Evolutionary conservation across 805 yeast genomes (phyloP), one percentile per base, ranked within the genome.

Genomic region (Kuraishia cidri): DNA sequence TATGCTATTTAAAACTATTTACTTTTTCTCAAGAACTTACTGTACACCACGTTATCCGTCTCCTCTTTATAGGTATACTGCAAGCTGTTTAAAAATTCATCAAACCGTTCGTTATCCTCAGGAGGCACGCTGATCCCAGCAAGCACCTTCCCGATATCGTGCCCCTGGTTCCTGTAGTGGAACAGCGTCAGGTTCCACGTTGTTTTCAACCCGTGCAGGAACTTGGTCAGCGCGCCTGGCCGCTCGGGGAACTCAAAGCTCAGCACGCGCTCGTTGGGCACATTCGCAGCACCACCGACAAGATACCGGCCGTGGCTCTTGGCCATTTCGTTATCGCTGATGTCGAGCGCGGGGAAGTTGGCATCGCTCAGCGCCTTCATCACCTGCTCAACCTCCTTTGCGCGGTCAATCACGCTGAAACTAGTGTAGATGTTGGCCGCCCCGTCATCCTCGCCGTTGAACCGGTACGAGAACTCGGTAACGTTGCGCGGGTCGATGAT

Each of bases 111-210:
- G 33, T 71, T 69, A 33, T 77, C 82, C 20, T 75, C 67, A 26
- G 73, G 71, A 3, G 97, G 96, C 17, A 88, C 86, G 32, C 78
- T 77, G 36, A 94, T 70, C 26, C 95, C 99, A 28, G 94, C 90
- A 39, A 92, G 66, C 1, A 92, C 85, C 56, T 86, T 86, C 29
- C 95, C 97, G 29, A 92, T 71, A 52, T 92, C 99, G 32, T 90
- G 79, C 25, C 99, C 99, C 46, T 87, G 94, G 61, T 92, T 87
- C 66, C 99, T 77, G 60, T 92, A 92, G 57, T 92, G 96, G 78
- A 92, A 92, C 47, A 92, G 60, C 1, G 97, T 82, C 40, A 92
- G 75, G 52, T 92, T 92, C 97, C 97, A 92, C 32, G 77, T 75
- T 17, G 69, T 67, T 47, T 79, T 74, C 51, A 92, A 58, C 12